Conservation (phyloP, 495 filamentous ascomycete genomes). For the Penicillium mononematosum region DNA sequence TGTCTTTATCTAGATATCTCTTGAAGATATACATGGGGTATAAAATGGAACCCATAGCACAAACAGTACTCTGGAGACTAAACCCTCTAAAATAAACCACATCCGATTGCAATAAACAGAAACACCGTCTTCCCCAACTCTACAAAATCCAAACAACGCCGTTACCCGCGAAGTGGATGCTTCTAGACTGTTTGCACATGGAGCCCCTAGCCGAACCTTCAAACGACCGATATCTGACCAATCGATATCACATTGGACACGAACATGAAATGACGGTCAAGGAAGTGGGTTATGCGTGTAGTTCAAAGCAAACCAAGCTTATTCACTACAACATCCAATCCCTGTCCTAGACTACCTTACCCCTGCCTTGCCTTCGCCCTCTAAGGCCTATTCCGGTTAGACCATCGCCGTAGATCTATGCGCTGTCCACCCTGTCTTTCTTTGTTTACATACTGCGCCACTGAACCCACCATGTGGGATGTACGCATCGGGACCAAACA, state of each 20-base stretch:
- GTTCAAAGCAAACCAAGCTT: not conserved
- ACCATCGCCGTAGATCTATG: not conserved
- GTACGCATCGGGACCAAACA: conserved; percentile 4
- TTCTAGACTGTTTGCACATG: conserved; percentile 1
- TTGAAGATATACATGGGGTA: not conserved
- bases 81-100: not conserved
- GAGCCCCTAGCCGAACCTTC: not conserved
- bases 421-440: not conserved
- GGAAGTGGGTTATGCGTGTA: not conserved
- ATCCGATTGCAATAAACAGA: not conserved
- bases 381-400: not conserved
- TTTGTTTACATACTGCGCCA: conserved; percentile 10
- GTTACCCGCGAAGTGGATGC: not conserved
- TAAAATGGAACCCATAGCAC: not conserved
- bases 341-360: not conserved
- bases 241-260: not conserved
- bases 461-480: not conserved
- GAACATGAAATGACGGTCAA: conserved; percentile 3
- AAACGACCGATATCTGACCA: not conserved
- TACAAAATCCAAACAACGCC: not conserved
- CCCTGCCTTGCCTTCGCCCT: too few relatives aligned
- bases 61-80: not conserved
- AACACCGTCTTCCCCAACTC: not conserved
- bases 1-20: not conserved
- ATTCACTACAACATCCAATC: not conserved